Evolutionary conservation across 2,329 filamentous ascomycete species (phyloP), one percentile per base, ranked within the genome.

Genomic region (Tolypocladium ovalisporum): DNA sequence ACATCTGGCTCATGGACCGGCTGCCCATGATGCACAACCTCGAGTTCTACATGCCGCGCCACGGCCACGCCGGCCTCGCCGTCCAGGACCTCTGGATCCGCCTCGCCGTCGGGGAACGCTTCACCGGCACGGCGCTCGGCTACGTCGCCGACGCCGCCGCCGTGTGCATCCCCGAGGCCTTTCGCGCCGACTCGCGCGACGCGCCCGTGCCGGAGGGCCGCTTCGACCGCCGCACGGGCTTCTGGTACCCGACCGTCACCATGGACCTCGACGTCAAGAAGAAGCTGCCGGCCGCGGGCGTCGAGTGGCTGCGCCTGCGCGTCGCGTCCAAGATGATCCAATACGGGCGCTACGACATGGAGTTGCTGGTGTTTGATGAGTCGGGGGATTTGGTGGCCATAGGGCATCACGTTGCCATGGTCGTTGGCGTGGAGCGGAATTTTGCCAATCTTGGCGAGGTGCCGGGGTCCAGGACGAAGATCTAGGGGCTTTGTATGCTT

Each of bases 241-340:
- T 83, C 63, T 91, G 88, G 89, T 90, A 89, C 67, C 88, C 88
- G 0, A 95, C 89, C 0, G 70, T 95, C 1, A 74, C 85, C 22
- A 71, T 94, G 67, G 90, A 89, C 67, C 65, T 95, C 27, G 89
- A 95, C 61, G 75, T 91, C 42, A 94, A 93, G 75, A 89, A 87
- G 67, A 69, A 78, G 8, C 68, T 95, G 51, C 88, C 88, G 0
- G 71, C 74, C 4, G 80, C 82, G 47, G 89, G 89, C 0, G 82
- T 83, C 1, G 84, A 89, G 67, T 94, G 87, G 85, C 67, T 95
- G 56, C 86, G 86, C 64, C 75, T 85, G 44, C 77, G 88, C 36
- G 77, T 86, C 15, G 77, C 80, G 56, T 77, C 84, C 5, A 91
- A 89, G 71, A 74, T 78, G 69, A 81, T 92, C 47, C 79, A 77